Base-by-base conservation (phyloP, 306 rosid species). In the Dalbergia cultrata region DNA sequence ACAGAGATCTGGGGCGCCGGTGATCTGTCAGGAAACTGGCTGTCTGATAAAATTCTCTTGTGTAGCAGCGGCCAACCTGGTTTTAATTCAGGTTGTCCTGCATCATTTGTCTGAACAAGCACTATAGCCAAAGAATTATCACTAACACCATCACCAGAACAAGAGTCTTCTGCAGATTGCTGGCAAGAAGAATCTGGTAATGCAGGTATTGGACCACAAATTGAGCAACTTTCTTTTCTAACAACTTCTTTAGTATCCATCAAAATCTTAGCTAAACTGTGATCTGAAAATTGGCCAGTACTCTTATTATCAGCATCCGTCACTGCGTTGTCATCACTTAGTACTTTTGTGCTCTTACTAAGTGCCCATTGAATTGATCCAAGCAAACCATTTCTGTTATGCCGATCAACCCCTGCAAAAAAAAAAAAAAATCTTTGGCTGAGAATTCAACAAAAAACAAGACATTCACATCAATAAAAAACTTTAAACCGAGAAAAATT, bases 1-100 rank as follows among this genome's bases (percentile, higher is more conserved):
- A 91, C 97, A 8, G 99, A 90, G 85, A 88, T 86, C 83, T 83
- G 80, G 83, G 58, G 72, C 37, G 65, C 71, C 86, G 52, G 22
- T 13, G 87, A 73, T 78, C 79, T 70, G 9, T 76, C 83, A 0
- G 76, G 73, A 81, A 71, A 72, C 66, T 34, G 85, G 21, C 34
- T 75, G 3, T 78, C 89, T 2, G 89, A 67, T 77, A 77, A 53
- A 69, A 75, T 68, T 8, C 87, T 74, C 17, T 82, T 80, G 47
- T 86, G 92, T 49, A 93, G 98, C 58, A 96, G 86, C 13, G 99
- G 99, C 99, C 99, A 96, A 74, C 99, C 99, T 0, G 99, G 98
- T 78, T 85, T 90, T 43, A 62, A 74, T 83, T 92, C 95, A 8
- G 85, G 73, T 80, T 86, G 83, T 45, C 49, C 76, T n/a, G 75